These are phyloP conservation scores for Phytophthora citricola DNA, from an alignment of 352 stramenopile species.

Conservation along the genomic window DNA sequence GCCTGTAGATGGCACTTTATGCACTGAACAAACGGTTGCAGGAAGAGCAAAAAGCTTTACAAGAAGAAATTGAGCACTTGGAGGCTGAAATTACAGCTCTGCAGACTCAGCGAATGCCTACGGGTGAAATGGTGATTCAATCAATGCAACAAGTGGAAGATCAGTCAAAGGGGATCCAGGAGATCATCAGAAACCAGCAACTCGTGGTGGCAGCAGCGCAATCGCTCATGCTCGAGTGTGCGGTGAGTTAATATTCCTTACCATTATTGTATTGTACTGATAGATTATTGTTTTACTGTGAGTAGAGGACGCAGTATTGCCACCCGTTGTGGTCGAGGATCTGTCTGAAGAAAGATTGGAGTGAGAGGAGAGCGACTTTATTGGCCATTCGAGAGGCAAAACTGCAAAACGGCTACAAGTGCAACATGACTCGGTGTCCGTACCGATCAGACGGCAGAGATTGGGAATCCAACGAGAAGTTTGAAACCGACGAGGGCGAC, in stretches of 20 bases:
- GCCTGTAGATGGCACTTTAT: too few species aligned
- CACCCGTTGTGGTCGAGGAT: slow-evolving; percentile 39
- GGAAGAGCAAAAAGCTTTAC: slow-evolving; percentile 17
- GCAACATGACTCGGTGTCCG: slow-evolving; percentile 18
- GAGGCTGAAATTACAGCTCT: slow-evolving; percentile 14
- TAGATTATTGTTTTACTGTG: too few species aligned
- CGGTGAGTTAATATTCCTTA: slow-evolving; percentile 7
- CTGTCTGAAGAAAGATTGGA: slow-evolving; percentile 24
- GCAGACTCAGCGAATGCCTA: slow-evolving; percentile 6
- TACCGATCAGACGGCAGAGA: slow-evolving; percentile 7
- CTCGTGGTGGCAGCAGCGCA: slow-evolving; percentile 31
- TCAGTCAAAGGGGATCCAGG: slow-evolving; percentile 10
- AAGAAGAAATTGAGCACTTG: slow-evolving; percentile 12
- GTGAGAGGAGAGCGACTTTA: slow-evolving; percentile 24
- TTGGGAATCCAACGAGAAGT: slow-evolving; percentile 27
- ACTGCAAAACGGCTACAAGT: slow-evolving; percentile 28
- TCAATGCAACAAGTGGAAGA: slow-evolving; percentile 1
- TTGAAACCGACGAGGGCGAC: slow-evolving; percentile 36
- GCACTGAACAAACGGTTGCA: not conserved
- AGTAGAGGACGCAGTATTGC: slow-evolving; percentile 23
- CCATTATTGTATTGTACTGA: too few species aligned
- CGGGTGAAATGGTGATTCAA: not conserved
- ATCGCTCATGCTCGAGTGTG: slow-evolving; percentile 29
- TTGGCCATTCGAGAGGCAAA: slow-evolving; percentile 23
- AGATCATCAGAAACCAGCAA: slow-evolving; percentile 18